These are phyloP conservation scores for Phellinidium pouzarii DNA, from an alignment of 1,284 basidiomycete genomes.

Conservation along the genomic window DNA sequence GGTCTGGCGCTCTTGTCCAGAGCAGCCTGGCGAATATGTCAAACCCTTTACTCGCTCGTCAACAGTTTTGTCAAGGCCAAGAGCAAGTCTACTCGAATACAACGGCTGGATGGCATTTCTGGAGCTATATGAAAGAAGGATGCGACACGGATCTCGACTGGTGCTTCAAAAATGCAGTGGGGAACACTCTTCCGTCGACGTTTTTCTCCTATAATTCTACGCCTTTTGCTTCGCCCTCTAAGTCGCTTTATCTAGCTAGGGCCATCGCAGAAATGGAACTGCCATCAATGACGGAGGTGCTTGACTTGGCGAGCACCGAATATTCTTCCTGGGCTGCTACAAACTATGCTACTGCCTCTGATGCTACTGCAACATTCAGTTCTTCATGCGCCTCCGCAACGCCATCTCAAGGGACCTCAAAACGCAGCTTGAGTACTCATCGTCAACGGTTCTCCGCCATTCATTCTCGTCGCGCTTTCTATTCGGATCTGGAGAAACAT, in stretches of 20 bases:
- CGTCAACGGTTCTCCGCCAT: conserved; percentile 12
- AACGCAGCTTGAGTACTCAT: conserved; percentile 1
- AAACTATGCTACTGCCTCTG: conserved; percentile 15
- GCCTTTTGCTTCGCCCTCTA: conserved; percentile 21
- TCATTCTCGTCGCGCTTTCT: conserved; percentile 10
- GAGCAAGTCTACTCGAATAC: conserved; percentile 52
- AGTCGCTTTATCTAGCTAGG: conserved; percentile 8
- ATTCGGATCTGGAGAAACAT: not conserved
- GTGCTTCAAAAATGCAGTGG: conserved; percentile 61
- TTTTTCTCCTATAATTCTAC: conserved; percentile 48
- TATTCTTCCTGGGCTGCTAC: not conserved
- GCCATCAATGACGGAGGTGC: conserved; percentile 17
- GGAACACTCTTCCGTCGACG: conserved; percentile 44
- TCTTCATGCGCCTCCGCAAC: not conserved
- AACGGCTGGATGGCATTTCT: conserved; percentile 68
- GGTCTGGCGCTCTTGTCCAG: conserved; percentile 62
- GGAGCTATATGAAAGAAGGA: conserved; percentile 62
- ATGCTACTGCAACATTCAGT: not conserved
- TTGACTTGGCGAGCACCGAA: conserved; percentile 8
- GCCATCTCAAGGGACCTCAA: not conserved
- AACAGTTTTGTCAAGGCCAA: conserved; percentile 57
- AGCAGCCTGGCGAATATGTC: conserved; percentile 45
- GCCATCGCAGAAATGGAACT: conserved; percentile 18
- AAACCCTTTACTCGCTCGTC: conserved; percentile 41
- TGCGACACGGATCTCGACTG: conserved; percentile 55